phyloP scores from a whole-genome alignment of 805 yeast species.

The Ogataea nakhonphanomensis region DNA sequence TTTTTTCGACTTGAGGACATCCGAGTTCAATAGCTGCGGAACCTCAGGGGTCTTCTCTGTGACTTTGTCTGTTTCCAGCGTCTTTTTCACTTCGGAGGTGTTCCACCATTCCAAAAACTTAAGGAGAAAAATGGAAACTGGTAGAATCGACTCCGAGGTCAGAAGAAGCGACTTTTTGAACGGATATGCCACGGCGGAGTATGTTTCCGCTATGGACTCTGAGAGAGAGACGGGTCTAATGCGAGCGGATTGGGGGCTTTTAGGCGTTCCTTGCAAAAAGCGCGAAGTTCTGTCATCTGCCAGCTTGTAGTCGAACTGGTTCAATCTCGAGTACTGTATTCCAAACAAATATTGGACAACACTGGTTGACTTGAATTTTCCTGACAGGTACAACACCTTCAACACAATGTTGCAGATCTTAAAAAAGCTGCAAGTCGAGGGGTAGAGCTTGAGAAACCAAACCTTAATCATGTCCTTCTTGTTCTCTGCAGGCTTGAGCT shows the following conservation, averaged over 20 bases:
- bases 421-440: conserved; percentile 46
- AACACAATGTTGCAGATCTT: conserved; percentile 52
- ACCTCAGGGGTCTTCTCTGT: conserved; percentile 23
- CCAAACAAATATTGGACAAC: conserved; percentile 57
- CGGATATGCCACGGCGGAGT: conserved; percentile 19
- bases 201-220: conserved; percentile 32
- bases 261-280: conserved; percentile 10
- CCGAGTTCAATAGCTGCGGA: conserved; percentile 28
- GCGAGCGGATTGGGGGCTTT: conserved; percentile 23
- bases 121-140: conserved; percentile 74
- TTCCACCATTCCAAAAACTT: conserved; percentile 95
- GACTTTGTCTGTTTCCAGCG: conserved; percentile 43
- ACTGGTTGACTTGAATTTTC: conserved; percentile 59
- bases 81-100: conserved; percentile 63
- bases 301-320: conserved; percentile 45
- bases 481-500: conserved; percentile 32
- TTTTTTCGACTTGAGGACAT: conserved; percentile 9
- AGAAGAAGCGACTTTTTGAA: conserved; percentile 25
- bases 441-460: conserved; percentile 58
- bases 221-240: conserved; percentile 40
- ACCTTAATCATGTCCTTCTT: conserved; percentile 27
- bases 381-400: conserved; percentile 64
- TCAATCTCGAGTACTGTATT: conserved; percentile 64
- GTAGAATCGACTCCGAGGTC: conserved; percentile 51
- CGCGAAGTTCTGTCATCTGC: conserved; percentile 28